Evolutionary conservation across 495 filamentous ascomycete species (phyloP), one percentile per base, ranked within the genome.

Genomic region (Thozetella sp.): DNA sequence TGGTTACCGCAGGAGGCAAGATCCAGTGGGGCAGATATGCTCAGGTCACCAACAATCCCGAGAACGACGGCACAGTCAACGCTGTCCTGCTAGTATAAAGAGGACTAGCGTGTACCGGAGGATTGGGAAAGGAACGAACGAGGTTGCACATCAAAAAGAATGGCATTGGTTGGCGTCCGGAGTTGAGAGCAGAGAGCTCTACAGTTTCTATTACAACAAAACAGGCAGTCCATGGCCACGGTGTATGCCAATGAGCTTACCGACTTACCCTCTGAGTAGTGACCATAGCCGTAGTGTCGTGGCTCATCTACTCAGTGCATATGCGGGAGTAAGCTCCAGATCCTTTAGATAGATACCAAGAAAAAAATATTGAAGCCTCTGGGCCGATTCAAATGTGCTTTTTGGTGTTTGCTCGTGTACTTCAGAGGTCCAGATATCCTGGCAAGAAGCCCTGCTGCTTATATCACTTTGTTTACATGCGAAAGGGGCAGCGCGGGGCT

Each of bases 1-100:
- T 98, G 68, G 93, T 97, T 22, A 99, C 95, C 13, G 89, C 93
- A 4, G 88, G 87, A 50, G 96, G 95, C 52, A 97, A 97, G 82
- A 90, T 97, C 25, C 90, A 93, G 4, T 97, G 93, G 93, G 71
- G 71, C 37, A 65, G 90, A 69, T 96, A 90, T 80, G 93, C 92
- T 17, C 92, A 94, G 78, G 65, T 73, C 46, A 73, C 71, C 19
- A 74, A 93, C 72, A 92, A 90, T 63, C 85, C 83, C 34, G 92
- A 94, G 69, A 72, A 72, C 72, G 77, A 80, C 55, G 77, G 77
- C 20, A 77, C 74, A 57, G 62, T 80, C 61, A 80, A 80, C 51
- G 74, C 74, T 20, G 74, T 78, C 13, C 67, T 78, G 9, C 65
- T 78, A 11, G 74, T 78, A 22, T 78, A 66, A 73, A 45, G 45